Evolutionary conservation across 2,329 filamentous ascomycete genomes (phyloP).

Genomic region (Biscogniauxia mediterranea): DNA sequence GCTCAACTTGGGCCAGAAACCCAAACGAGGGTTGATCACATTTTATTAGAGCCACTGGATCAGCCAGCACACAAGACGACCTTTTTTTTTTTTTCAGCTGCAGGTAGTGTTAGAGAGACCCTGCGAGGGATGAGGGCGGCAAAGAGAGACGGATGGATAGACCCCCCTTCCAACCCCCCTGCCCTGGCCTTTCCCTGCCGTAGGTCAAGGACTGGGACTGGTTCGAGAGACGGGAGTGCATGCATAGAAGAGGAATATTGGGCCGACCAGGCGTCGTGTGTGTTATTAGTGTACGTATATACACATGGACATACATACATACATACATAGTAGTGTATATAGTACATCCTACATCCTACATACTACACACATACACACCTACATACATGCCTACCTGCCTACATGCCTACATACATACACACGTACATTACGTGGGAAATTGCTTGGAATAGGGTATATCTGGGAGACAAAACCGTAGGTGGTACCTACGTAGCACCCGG

Average conservation of each 20-base stretch:
- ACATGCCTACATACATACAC: no score
- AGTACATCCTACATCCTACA: no score
- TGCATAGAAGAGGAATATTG: neutral
- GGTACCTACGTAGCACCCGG: neutral
- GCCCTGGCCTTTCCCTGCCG: neutral
- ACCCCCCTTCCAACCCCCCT: neutral
- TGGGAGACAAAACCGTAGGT: neutral
- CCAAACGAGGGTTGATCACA: constrained; percentile 6
- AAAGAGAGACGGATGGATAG: constrained; percentile 6
- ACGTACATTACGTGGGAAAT: neutral
- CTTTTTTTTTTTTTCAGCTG: neutral
- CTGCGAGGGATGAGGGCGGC: constrained; percentile 10
- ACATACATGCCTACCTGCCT: no score
- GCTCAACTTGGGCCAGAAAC: constrained; percentile 7
- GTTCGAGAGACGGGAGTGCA: neutral
- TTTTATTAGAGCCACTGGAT: constrained; percentile 11
- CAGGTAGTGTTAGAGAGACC: constrained; percentile 9
- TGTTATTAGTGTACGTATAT: neutral
- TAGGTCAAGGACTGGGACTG: neutral
- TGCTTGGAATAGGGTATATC: neutral
- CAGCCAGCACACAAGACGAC: constrained; percentile 1
- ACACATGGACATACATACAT: no score
- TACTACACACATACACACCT: no score
- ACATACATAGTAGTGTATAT: no score
- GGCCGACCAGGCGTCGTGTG: neutral